These are phyloP conservation scores for Neurospora sp. DNA, from an alignment of 2,329 filamentous ascomycete genomes.

Conservation along the genomic window DNA sequence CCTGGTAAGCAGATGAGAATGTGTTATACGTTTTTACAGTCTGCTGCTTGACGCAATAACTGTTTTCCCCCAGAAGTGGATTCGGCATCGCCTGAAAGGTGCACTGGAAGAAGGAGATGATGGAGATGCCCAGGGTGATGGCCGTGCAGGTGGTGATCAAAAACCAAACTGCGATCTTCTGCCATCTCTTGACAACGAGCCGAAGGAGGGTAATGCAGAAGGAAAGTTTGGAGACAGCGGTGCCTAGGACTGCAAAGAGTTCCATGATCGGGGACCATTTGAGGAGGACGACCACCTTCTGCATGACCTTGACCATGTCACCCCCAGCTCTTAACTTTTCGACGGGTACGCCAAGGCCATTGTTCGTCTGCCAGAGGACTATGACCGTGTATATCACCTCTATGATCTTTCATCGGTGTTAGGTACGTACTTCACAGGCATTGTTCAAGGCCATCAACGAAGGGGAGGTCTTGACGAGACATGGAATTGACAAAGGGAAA, in stretches of 20 bases:
- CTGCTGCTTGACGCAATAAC: not conserved
- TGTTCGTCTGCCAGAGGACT: not conserved
- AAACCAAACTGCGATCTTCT: slow-evolving; percentile 16
- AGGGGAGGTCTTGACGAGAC: no score
- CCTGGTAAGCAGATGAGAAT: slow-evolving; percentile 8
- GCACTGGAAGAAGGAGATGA: slow-evolving; percentile 12
- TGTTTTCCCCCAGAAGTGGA: not conserved
- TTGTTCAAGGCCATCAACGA: not conserved
- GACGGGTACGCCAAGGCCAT: not conserved
- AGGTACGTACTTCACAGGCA: not conserved
- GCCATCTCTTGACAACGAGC: slow-evolving; percentile 12
- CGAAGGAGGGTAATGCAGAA: slow-evolving; percentile 18
- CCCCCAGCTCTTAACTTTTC: not conserved
- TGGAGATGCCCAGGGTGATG: slow-evolving; percentile 11
- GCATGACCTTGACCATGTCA: not conserved
- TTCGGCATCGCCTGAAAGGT: not conserved
- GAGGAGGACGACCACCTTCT: not conserved
- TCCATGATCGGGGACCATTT: not conserved
- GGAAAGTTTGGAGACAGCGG: slow-evolving; percentile 18
- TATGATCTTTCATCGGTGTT: not conserved
- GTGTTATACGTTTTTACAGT: not conserved
- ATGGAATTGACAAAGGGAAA: not conserved
- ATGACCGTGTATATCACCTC: not conserved
- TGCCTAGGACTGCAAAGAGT: slow-evolving; percentile 15
- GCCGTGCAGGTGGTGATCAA: slow-evolving; percentile 15